These are phyloP conservation scores for Lepiota subincarnata DNA, from an alignment of 768 basidiomycete genomes.

Conservation along the genomic window DNA sequence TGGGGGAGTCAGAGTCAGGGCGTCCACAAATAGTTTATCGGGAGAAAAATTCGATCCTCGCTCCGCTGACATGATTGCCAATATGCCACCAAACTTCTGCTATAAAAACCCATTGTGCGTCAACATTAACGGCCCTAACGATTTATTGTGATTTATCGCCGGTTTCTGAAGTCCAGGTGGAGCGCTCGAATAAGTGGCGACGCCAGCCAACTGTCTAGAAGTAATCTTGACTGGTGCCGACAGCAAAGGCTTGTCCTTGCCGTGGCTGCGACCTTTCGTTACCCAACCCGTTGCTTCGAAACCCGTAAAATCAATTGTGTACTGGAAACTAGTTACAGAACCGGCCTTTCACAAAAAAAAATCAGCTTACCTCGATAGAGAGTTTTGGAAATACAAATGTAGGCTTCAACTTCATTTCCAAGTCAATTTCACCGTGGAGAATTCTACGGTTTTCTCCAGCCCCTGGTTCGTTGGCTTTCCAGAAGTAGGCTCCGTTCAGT, in stretches of 20 bases:
- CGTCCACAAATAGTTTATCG: too few relatives aligned
- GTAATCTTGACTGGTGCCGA: background rate
- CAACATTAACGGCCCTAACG: background rate
- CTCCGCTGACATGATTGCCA: too few relatives aligned
- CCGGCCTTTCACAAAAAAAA: background rate
- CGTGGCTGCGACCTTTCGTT: background rate
- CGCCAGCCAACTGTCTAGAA: slow-evolving; percentile 7
- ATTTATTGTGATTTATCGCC: slow-evolving; percentile 6
- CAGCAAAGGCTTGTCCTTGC: background rate
- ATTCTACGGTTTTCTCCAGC: background rate
- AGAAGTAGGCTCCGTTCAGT: slow-evolving; percentile 45
- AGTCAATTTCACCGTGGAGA: slow-evolving; percentile 6
- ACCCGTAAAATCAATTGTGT: background rate
- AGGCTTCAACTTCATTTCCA: slow-evolving; percentile 6
- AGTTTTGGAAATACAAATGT: slow-evolving; percentile 7
- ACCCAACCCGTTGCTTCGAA: slow-evolving; percentile 7
- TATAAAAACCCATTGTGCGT: too few relatives aligned
- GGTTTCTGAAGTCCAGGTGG: slow-evolving; percentile 10
- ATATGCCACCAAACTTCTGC: too few relatives aligned
- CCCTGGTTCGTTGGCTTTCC: slow-evolving; percentile 23
- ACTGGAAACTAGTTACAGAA: background rate
- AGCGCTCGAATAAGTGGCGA: slow-evolving; percentile 2
- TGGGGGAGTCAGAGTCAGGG: too few relatives aligned
- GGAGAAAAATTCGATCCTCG: too few relatives aligned
- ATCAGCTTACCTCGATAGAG: slow-evolving; percentile 2